These are phyloP conservation scores for Volutella citrinella DNA, from an alignment of 2,329 filamentous ascomycete species.

Conservation along the genomic window DNA sequence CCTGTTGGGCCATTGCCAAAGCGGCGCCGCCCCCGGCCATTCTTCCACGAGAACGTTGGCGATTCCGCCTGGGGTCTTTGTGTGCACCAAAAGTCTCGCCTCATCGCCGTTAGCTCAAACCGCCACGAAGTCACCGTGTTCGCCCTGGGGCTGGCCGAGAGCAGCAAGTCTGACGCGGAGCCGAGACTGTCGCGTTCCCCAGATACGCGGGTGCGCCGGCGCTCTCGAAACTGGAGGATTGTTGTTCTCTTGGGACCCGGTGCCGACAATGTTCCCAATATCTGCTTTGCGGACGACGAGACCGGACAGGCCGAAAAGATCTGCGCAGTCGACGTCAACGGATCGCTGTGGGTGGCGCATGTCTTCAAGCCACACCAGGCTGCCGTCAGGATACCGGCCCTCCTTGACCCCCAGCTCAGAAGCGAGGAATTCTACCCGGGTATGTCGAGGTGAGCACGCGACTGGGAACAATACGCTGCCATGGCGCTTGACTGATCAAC, in stretches of 20 bases:
- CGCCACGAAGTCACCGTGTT: constrained; percentile 53
- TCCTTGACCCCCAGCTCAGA: constrained; percentile 15
- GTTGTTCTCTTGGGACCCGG: constrained; percentile 37
- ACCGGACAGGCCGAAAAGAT: constrained; percentile 48
- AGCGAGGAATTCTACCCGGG: constrained; percentile 29
- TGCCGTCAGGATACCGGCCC: constrained; percentile 25
- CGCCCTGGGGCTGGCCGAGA: constrained; percentile 39
- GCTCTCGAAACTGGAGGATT: constrained; percentile 50
- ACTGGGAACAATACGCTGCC: neutral
- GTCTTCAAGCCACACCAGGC: constrained; percentile 44
- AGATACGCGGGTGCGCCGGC: constrained; percentile 31
- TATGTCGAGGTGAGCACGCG: constrained; percentile 23
- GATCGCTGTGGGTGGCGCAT: constrained; percentile 46
- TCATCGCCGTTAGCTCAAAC: constrained; percentile 87
- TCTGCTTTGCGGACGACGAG: constrained; percentile 48
- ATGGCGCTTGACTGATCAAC: constrained; percentile 5
- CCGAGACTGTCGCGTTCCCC: neutral
- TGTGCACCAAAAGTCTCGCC: constrained; percentile 73
- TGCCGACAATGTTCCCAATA: constrained; percentile 50
- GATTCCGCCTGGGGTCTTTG: constrained; percentile 85
- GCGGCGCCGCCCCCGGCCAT: constrained; percentile 35
- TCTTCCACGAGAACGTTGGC: constrained; percentile 75
- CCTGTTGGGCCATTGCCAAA: constrained; percentile 3
- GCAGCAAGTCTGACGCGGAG: constrained; percentile 2
- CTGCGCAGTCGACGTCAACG: constrained; percentile 49